Evolutionary conservation across 2,329 filamentous ascomycete genomes (phyloP).

Genomic region (Cercospora citrullina): DNA sequence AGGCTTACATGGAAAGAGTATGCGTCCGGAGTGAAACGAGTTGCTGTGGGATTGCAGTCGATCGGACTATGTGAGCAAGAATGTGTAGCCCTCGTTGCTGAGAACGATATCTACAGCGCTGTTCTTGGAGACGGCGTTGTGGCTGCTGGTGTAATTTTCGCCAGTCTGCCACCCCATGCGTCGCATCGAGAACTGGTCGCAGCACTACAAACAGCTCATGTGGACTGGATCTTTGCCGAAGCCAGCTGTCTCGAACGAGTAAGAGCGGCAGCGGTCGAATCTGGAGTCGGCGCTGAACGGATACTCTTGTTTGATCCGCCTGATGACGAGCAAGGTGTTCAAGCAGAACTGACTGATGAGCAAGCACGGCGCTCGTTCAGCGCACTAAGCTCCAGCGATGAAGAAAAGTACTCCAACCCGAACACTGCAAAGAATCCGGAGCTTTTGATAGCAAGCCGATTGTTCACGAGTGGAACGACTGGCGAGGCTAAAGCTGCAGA

Average conservation of each 20-base stretch:
- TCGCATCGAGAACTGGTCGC: not conserved
- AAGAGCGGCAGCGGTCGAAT: not conserved
- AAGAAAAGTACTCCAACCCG: not conserved
- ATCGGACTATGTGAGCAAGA: not conserved
- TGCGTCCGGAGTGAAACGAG: not conserved
- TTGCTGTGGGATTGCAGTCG: not conserved
- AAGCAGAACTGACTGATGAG: not conserved
- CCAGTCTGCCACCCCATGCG: not conserved
- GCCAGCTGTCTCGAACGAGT: not conserved
- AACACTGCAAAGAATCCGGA: not conserved
- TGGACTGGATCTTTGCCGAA: not conserved
- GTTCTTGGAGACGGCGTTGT: not conserved
- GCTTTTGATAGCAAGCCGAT: not conserved
- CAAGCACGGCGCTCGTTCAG: not conserved
- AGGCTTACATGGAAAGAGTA: not conserved
- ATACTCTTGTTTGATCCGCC: not conserved
- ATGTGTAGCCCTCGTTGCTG: not conserved
- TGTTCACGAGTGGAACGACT: not conserved
- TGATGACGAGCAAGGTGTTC: not conserved
- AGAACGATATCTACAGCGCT: not conserved
- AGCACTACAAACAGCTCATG: not conserved
- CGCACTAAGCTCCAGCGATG: not conserved
- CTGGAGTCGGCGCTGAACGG: not conserved
- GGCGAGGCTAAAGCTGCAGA: not conserved
- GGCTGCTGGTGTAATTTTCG: not conserved